phyloP scores from a whole-genome alignment of 2,329 filamentous ascomycete species.

The Drechslerella dactyloides region DNA sequence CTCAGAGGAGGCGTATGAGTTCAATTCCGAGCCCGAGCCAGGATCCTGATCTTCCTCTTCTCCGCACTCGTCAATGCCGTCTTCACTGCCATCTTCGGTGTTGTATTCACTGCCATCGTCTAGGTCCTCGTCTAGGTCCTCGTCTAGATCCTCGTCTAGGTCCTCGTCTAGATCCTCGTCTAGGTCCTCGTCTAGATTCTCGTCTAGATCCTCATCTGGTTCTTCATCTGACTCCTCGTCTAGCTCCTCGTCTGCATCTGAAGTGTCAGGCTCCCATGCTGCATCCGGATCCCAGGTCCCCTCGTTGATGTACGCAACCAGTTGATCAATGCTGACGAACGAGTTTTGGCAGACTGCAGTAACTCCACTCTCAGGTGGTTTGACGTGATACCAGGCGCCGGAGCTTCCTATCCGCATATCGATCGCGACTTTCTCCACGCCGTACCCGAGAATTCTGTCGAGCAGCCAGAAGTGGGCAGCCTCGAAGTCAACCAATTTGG shows the following conservation, averaged over 20 bases:
- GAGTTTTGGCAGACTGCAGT: no score
- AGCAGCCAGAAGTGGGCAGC: constrained; percentile 21
- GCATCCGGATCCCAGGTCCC: no score
- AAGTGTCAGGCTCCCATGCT: no score
- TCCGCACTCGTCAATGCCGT: no score
- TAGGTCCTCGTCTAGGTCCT: no score
- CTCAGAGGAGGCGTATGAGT: constrained; percentile 7
- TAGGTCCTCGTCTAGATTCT: not conserved
- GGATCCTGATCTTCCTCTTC: no score
- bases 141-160: not conserved
- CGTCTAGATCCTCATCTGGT: not conserved
- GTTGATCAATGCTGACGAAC: no score
- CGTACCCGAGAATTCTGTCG: constrained; percentile 9
- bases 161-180: not conserved
- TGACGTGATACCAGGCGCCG: constrained; percentile 5
- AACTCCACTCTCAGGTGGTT: not conserved
- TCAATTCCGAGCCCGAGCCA: no score
- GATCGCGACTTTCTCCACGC: constrained; percentile 13
- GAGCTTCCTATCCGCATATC: constrained; percentile 30
- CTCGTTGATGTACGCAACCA: no score
- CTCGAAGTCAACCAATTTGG: constrained; percentile 24
- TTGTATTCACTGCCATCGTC: no score
- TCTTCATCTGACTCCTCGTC: not conserved
- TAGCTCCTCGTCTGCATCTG: no score
- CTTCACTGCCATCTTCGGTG: no score